A percentile compares a stretch with the other conserved stretches of the same genome.
phyloP scores from a whole-genome alignment of 2,329 filamentous ascomycete genomes.

The Didymella keratinophila region DNA sequence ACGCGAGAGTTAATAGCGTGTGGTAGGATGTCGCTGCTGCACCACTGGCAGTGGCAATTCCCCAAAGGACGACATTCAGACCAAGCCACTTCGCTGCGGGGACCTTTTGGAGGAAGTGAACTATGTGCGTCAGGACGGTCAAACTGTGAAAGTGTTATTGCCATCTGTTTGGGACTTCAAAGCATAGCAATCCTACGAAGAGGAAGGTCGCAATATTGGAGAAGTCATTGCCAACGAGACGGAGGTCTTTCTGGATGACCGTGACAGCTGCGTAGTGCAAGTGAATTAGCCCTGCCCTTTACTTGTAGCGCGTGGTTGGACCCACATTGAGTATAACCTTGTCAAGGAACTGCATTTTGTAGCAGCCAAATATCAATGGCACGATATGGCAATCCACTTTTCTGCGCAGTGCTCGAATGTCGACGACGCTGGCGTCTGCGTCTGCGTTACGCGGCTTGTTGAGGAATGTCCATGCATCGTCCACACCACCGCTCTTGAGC shows the following conservation, averaged over 20 bases:
- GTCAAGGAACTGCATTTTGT: slow-evolving; percentile 51
- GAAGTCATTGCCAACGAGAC: slow-evolving; percentile 48
- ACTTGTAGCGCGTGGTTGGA: background rate
- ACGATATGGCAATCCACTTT: slow-evolving; percentile 52
- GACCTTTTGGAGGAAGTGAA: slow-evolving; percentile 55
- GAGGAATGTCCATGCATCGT: slow-evolving; percentile 24
- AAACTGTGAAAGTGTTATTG: background rate
- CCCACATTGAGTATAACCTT: slow-evolving; percentile 38
- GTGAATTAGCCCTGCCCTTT: background rate
- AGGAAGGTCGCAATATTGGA: slow-evolving; percentile 46
- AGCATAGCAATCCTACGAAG: slow-evolving; percentile 48
- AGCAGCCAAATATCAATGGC: slow-evolving; percentile 44
- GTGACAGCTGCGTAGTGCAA: slow-evolving; percentile 51
- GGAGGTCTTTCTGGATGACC: slow-evolving; percentile 50
- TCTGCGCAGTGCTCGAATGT: slow-evolving; percentile 20
- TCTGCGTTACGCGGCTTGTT: slow-evolving; percentile 1
- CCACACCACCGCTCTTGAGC: background rate
- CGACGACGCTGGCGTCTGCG: background rate
- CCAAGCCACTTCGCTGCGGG: slow-evolving; percentile 63
- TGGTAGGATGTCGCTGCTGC: slow-evolving; percentile 45
- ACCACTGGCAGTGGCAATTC: slow-evolving; percentile 51
- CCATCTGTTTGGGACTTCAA: slow-evolving; percentile 50
- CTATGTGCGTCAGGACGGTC: background rate
- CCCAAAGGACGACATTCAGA: slow-evolving; percentile 54
- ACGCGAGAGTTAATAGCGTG: slow-evolving; percentile 58